Conservation (phyloP, 805 yeast genomes). For the Kazachstania kunashirensis region DNA sequence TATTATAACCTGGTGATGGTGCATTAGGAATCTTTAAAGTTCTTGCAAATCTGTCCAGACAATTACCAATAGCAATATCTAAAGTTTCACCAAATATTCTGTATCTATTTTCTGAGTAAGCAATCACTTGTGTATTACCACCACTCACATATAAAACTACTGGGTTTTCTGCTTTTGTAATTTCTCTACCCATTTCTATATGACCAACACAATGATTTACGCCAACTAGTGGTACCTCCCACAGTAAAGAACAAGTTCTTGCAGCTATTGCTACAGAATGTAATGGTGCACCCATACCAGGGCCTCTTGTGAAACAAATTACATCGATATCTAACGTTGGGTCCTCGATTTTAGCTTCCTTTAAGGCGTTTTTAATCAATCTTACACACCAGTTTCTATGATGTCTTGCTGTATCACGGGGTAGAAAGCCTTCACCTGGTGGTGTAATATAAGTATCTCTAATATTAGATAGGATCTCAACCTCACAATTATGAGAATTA, state of each 20-base stretch:
- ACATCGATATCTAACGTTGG: constrained; percentile 50
- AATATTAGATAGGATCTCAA: constrained; percentile 75
- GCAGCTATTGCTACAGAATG: constrained; percentile 92
- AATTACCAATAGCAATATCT: constrained; percentile 96
- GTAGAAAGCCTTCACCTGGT: constrained; percentile 96
- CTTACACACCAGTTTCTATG: constrained; percentile 92
- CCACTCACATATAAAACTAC: constrained; percentile 96
- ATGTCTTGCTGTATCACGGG: constrained; percentile 93
- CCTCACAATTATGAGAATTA: constrained; percentile 46
- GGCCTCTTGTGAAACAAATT: constrained; percentile 94
- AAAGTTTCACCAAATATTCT: constrained; percentile 98
- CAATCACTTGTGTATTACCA: constrained; percentile 97
- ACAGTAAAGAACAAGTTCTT: constrained; percentile 66
- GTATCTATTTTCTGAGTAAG: constrained; percentile 86
- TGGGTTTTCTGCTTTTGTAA: constrained; percentile 96
- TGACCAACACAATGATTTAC: constrained; percentile 98
- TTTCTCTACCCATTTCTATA: constrained; percentile 98
- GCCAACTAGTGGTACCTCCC: constrained; percentile 81
- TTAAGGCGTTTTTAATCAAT: constrained; percentile 54
- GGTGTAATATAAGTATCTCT: constrained; percentile 94
- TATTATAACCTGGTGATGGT: constrained; percentile 96
- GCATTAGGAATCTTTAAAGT: constrained; percentile 79
- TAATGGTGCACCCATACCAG: constrained; percentile 99
- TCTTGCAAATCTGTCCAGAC: constrained; percentile 92
- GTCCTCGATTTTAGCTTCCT: constrained; percentile 44